Evolutionary conservation across 2,329 filamentous ascomycete genomes (phyloP), one percentile per base, ranked within the genome.

Genomic region (Knoxdaviesia capensis): DNA sequence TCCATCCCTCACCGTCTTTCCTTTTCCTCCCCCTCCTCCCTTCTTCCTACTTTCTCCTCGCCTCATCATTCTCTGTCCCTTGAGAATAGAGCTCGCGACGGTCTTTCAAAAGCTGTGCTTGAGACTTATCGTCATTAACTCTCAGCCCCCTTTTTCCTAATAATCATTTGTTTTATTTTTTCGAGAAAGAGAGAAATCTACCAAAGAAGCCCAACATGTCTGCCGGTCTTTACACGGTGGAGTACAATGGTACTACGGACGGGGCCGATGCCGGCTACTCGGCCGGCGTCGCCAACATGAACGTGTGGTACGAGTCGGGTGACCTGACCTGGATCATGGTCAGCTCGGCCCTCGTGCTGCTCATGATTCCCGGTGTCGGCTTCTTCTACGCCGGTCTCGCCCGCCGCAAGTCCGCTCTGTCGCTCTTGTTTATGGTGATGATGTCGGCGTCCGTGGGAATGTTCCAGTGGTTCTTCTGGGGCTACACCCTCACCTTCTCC

Each of bases 391-490:
- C 82, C 37, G 86, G 85, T 48, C 77, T 93, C 10, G 84, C 86
- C 10, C 77, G 85, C 44, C 76, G 86, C 58, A 94, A 93, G 65
- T 92, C 84, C 0, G 86, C 86, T 4, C 68, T 94, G 43, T 83
- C 84, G 11, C 69, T 94, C 47, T 80, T 93, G 58, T 87, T 83
- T 70, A 69, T 93, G 4, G 82, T 82, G 9, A 72, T 93, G 63
- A 79, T 93, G 64, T 78, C 82, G 10, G 73, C 80, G 4, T 81
- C 74, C 7, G 74, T 92, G 48, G 74, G 86, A 46, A 78, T 76
- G 40, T 92, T 93, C 61, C 84, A 93, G 56, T 94, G 86, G 85
- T 93, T 92, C 66, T 88, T 93, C 66, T 93, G 85, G 85, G 85
- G 85, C 39, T 93, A 88, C 59, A 88, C 81, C 7, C 64, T 93